Percentiles rank a stretch among this genome's conserved stretches.
Conservation (phyloP, 2,329 filamentous ascomycete species). For the Calonectria crousiana region DNA sequence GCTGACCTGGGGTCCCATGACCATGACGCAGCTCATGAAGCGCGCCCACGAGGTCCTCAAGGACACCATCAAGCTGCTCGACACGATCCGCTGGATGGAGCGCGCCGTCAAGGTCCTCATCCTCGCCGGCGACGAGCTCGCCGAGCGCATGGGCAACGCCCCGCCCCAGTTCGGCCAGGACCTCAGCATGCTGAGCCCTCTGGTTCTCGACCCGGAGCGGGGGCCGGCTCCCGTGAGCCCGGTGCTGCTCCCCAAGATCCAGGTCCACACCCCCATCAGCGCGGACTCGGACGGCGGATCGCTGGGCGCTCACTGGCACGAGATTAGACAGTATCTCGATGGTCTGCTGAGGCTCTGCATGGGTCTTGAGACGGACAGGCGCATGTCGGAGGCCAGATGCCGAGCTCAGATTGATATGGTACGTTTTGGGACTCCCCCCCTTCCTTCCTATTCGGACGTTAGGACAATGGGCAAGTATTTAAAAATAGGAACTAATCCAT, state of each 20-base stretch:
- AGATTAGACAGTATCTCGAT: slow-evolving; percentile 61
- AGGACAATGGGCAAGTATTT: neutral
- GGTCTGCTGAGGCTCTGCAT: slow-evolving; percentile 57
- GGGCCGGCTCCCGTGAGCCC: slow-evolving; percentile 43
- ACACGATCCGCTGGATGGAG: slow-evolving; percentile 62
- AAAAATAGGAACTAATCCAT: slow-evolving; percentile 16
- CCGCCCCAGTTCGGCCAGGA: slow-evolving; percentile 35
- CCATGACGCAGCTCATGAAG: slow-evolving; percentile 62
- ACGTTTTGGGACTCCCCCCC: slow-evolving; percentile 36
- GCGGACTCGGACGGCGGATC: slow-evolving; percentile 41
- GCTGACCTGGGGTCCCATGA: slow-evolving; percentile 53
- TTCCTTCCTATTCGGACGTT: fast-evolving
- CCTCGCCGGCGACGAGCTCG: slow-evolving; percentile 57
- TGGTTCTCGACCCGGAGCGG: slow-evolving; percentile 35
- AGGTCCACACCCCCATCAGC: slow-evolving; percentile 29
- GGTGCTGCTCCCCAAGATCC: slow-evolving; percentile 36
- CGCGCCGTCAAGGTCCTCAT: slow-evolving; percentile 58
- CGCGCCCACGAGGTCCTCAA: slow-evolving; percentile 60
- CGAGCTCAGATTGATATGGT: slow-evolving; percentile 61
- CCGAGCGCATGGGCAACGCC: slow-evolving; percentile 44
- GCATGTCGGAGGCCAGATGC: slow-evolving; percentile 60
- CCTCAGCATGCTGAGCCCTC: slow-evolving; percentile 43
- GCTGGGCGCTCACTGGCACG: slow-evolving; percentile 57
- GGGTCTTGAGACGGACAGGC: slow-evolving; percentile 58
- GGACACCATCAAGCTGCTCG: slow-evolving; percentile 58